Evolutionary conservation across 2,329 filamentous ascomycete genomes (phyloP).

Genomic region (Claviceps sp.): DNA sequence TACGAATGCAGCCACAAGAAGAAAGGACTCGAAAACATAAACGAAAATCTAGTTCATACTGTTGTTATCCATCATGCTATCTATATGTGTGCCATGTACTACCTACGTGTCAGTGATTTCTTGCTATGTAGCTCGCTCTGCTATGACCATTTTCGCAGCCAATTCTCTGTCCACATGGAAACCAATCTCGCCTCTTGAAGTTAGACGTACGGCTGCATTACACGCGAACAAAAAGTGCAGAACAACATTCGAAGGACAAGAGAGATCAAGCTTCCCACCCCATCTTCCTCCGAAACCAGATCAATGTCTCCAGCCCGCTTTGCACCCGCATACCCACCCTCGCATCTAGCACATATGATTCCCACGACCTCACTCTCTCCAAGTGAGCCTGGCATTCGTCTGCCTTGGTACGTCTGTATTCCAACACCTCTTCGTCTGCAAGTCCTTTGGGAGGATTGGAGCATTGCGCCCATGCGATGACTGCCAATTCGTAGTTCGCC

Average conservation of each 20-base stretch:
- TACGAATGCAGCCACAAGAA: background rate
- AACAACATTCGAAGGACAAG: background rate
- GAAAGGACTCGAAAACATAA: background rate
- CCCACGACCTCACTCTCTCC: constrained; percentile 56
- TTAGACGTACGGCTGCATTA: too few relatives aligned
- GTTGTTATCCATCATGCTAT: too few relatives aligned
- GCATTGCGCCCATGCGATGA: constrained; percentile 63
- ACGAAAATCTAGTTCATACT: background rate
- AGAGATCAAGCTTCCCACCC: constrained; percentile 13
- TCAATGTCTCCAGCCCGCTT: constrained; percentile 52
- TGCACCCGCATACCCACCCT: constrained; percentile 61
- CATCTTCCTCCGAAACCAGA: constrained; percentile 36
- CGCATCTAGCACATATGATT: constrained; percentile 58
- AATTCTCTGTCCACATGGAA: too few relatives aligned
- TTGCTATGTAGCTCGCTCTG: too few relatives aligned
- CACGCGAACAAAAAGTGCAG: too few relatives aligned
- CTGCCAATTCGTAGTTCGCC: constrained; percentile 77
- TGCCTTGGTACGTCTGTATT: constrained; percentile 33
- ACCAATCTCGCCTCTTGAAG: too few relatives aligned
- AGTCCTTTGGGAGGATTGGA: constrained; percentile 24
- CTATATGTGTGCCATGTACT: too few relatives aligned
- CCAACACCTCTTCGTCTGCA: constrained; percentile 18
- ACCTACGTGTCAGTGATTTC: too few relatives aligned
- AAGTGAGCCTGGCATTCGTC: constrained; percentile 51
- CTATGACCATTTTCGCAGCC: too few relatives aligned